Conservation (phyloP, 768 basidiomycete species). For the Suillus ampliporus region DNA sequence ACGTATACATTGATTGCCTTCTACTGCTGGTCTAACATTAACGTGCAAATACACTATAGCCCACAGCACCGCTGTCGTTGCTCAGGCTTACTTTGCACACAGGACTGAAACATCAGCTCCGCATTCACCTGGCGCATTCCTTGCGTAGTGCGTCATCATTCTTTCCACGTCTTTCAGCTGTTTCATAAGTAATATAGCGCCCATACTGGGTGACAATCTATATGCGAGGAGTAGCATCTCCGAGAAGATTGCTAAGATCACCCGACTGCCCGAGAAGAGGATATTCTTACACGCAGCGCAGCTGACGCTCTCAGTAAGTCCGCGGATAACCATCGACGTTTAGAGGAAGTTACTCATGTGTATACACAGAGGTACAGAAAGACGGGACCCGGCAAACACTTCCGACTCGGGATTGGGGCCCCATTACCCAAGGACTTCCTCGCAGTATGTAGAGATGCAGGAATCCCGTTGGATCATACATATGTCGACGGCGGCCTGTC, state of each 20-base stretch:
- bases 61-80: conserved; percentile 56
- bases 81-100: conserved; percentile 61
- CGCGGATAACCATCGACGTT: background rate
- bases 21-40: conserved; percentile 12
- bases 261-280: conserved; percentile 48
- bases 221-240: conserved; percentile 49
- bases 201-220: conserved; percentile 65
- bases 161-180: conserved; percentile 4
- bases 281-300: conserved; percentile 67
- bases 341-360: conserved; percentile 8
- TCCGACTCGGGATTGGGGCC: conserved; percentile 58
- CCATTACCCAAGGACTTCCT: conserved; percentile 65
- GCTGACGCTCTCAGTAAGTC: conserved; percentile 58
- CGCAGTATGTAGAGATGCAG: conserved; percentile 51
- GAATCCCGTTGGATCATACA: conserved; percentile 45
- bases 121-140: conserved; percentile 63
- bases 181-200: conserved; percentile 46
- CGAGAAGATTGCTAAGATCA: conserved; percentile 33
- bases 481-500: conserved; percentile 52
- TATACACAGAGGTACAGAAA: conserved; percentile 54
- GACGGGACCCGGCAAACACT: conserved; percentile 49
- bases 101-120: conserved; percentile 73
- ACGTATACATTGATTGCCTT: conserved; percentile 30
- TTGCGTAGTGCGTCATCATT: conserved; percentile 47
- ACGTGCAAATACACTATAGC: conserved; percentile 38